Evolutionary conservation across 139 green algal species (phyloP).

Genomic region (Coelastrella sp.): DNA sequence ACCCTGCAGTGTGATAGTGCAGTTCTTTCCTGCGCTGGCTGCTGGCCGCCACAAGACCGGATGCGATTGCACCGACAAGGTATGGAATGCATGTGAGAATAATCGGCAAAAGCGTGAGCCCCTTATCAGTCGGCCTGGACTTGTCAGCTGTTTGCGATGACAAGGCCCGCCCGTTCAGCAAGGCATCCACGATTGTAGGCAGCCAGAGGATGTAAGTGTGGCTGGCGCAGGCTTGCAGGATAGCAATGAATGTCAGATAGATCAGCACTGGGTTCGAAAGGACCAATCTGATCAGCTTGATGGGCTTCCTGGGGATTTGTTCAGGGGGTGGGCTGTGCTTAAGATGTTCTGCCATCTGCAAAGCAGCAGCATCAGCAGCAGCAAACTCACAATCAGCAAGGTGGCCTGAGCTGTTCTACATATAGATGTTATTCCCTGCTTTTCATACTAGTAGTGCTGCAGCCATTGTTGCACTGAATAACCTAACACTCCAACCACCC

Average conservation of each 20-base stretch:
- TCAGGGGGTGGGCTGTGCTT: background rate
- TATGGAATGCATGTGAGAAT: constrained; percentile 16
- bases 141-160: background rate
- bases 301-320: background rate
- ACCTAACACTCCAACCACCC: too few species aligned
- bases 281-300: constrained; percentile 27
- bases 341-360: constrained; percentile 18
- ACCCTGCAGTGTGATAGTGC: background rate
- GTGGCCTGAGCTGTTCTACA: background rate
- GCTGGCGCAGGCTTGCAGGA: background rate
- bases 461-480: background rate
- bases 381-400: background rate
- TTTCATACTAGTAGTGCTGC: background rate
- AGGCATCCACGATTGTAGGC: constrained; percentile 37
- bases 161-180: constrained; percentile 28
- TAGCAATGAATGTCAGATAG: constrained; percentile 9
- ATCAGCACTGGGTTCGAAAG: constrained; percentile 36
- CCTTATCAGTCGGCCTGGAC: background rate
- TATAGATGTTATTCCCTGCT: background rate
- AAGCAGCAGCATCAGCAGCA: background rate
- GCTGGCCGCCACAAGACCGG: constrained; percentile 3
- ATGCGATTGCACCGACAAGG: background rate
- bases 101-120: background rate
- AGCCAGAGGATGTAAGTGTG: constrained; percentile 43
- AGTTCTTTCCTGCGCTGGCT: constrained; percentile 21